Conservation (phyloP, 2,329 filamentous ascomycete genomes). For the Scleromitrula shiraiana region DNA sequence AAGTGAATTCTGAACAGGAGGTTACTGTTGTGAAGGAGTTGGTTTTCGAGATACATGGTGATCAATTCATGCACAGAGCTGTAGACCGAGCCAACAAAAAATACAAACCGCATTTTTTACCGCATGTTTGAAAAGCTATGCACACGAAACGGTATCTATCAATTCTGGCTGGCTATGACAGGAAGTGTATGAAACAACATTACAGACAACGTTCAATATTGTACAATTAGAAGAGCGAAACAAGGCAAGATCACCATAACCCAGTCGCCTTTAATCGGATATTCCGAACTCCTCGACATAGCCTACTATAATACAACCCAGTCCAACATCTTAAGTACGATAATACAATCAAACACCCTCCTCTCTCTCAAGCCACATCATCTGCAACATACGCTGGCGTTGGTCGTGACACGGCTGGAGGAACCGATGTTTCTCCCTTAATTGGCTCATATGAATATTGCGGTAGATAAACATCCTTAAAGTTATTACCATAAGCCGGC, state of each 20-base stretch:
- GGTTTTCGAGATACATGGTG: conserved; percentile 78
- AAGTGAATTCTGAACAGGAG: conserved; percentile 9
- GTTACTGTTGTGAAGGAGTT: conserved; percentile 37
- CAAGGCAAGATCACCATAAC: neutral
- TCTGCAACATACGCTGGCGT: neutral
- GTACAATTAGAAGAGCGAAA: too few relatives aligned
- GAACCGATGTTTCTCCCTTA: neutral
- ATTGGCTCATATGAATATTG: neutral
- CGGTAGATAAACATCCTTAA: neutral
- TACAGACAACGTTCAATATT: too few relatives aligned
- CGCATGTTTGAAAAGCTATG: conserved; percentile 51
- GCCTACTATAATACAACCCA: too few relatives aligned
- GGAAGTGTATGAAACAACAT: too few relatives aligned
- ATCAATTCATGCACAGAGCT: conserved; percentile 76
- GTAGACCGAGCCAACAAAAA: conserved; percentile 84
- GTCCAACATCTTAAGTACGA: too few relatives aligned
- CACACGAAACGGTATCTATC: neutral
- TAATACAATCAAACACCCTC: neutral
- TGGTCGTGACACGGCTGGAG: neutral
- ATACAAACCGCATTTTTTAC: conserved; percentile 77
- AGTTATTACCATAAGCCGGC: too few relatives aligned
- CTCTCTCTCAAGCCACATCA: neutral
- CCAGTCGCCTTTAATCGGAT: neutral
- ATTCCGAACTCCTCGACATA: neutral
- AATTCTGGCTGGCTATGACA: neutral